A percentile compares a stretch with the other conserved stretches of the same genome.
These are phyloP conservation scores for Phytopythium mirpurense DNA, from an alignment of 352 stramenopile genomes.

Conservation along the genomic window DNA sequence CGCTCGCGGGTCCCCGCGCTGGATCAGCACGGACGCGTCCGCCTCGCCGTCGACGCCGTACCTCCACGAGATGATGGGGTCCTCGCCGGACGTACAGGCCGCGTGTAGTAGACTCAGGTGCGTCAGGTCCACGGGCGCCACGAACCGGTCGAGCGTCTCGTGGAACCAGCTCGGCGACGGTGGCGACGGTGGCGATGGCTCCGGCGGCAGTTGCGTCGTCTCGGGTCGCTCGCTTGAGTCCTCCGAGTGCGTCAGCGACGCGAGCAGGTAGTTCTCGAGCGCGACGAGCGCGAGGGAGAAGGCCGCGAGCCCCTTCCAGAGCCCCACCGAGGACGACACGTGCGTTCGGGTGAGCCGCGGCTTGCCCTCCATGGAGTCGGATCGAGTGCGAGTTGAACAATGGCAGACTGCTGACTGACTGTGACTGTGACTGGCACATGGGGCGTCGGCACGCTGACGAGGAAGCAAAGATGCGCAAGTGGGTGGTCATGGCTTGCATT, in stretches of 20 bases:
- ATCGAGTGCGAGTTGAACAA: neutral
- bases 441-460: too few relatives aligned
- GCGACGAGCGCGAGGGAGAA: neutral
- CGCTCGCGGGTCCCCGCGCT: constrained; percentile 14
- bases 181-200: neutral
- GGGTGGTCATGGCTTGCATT: too few relatives aligned
- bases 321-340: neutral
- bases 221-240: neutral
- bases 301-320: neutral
- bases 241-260: neutral
- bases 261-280: neutral
- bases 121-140: constrained; percentile 15
- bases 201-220: neutral
- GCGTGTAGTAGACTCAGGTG: constrained; percentile 27
- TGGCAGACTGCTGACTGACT: too few relatives aligned
- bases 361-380: neutral
- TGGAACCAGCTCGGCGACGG: constrained; percentile 7
- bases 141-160: neutral
- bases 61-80: constrained; percentile 25
- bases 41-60: constrained; percentile 15
- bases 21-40: constrained; percentile 18
- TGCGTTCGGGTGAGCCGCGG: too few relatives aligned
- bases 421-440: too few relatives aligned
- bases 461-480: too few relatives aligned
- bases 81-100: constrained; percentile 16